These are phyloP conservation scores for Zizania latifolia DNA, from an alignment of 176 grass and related monocot species.

Conservation along the genomic window DNA sequence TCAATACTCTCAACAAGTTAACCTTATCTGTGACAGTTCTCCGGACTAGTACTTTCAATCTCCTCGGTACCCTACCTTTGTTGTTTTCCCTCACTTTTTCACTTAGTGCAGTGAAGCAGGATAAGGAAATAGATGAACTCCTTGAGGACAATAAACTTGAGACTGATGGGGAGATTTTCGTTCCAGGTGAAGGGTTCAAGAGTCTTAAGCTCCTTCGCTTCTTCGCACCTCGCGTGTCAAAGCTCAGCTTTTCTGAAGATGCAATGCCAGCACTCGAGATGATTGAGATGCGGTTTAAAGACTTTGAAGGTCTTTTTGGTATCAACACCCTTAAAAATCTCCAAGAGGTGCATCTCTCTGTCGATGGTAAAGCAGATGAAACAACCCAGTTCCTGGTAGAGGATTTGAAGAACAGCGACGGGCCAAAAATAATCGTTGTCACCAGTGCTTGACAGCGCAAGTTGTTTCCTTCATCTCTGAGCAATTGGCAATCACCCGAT, in stretches of 20 bases:
- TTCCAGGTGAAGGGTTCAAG: not conserved
- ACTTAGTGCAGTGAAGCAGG: not conserved
- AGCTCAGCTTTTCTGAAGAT: not conserved
- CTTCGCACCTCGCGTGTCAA: not conserved
- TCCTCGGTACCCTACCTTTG: not conserved
- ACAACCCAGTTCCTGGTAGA: not conserved
- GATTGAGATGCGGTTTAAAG: not conserved
- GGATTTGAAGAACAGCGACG: not conserved
- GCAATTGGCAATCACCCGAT: not conserved
- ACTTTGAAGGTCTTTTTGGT: not conserved
- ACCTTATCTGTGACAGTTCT: constrained; percentile 21
- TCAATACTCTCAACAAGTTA: not conserved
- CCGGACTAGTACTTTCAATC: not conserved
- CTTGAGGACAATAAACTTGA: not conserved
- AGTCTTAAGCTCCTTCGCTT: not conserved
- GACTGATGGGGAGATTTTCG: not conserved
- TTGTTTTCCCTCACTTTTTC: constrained; percentile 12
- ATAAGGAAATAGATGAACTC: not conserved
- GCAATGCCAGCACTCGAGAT: not conserved
- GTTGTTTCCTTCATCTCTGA: not conserved
- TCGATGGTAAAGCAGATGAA: not conserved
- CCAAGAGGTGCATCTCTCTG: constrained; percentile 1
- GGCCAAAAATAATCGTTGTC: not conserved
- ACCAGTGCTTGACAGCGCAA: not conserved
- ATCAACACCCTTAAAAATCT: not conserved